Conservation (phyloP, 2,329 filamentous ascomycete genomes). For the Aspergillus alliaceus region DNA sequence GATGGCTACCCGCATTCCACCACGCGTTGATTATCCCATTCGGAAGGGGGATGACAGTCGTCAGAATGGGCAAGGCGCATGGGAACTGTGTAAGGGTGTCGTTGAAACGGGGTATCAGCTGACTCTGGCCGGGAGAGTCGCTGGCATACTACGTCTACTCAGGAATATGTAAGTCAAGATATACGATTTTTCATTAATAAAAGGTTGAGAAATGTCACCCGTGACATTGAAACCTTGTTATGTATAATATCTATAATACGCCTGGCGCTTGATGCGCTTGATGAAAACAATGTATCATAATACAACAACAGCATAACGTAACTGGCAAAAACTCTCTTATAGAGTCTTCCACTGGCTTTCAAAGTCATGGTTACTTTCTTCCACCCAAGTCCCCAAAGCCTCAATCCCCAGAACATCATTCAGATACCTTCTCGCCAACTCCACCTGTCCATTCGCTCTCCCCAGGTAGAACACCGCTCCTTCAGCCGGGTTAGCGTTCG, state of each 20-base stretch:
- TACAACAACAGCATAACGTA: background rate
- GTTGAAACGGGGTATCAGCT: slow-evolving; percentile 49
- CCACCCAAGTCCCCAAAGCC: slow-evolving; percentile 25
- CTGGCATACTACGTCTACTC: slow-evolving; percentile 39
- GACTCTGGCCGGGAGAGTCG: slow-evolving; percentile 42
- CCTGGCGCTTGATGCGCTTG: background rate
- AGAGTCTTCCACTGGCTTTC: background rate
- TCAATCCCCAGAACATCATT: slow-evolving; percentile 26
- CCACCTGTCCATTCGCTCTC: slow-evolving; percentile 18
- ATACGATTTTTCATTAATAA: slow-evolving; percentile 1
- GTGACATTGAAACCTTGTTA: background rate
- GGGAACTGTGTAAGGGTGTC: slow-evolving; percentile 52
- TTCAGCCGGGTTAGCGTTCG: slow-evolving; percentile 11
- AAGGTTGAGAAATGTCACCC: background rate
- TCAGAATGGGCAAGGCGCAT: slow-evolving; percentile 61
- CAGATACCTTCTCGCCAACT: slow-evolving; percentile 23
- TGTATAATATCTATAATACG: slow-evolving; percentile 1
- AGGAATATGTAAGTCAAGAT: slow-evolving; percentile 34
- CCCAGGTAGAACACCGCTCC: slow-evolving; percentile 28
- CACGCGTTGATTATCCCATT: slow-evolving; percentile 79
- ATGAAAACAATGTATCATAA: background rate
- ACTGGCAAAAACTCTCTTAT: background rate
- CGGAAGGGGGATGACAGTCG: slow-evolving; percentile 54
- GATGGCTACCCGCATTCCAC: slow-evolving; percentile 74
- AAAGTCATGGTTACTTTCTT: slow-evolving; percentile 20